Conservation (phyloP, 2,329 filamentous ascomycete species). For the Beauveria australis region DNA sequence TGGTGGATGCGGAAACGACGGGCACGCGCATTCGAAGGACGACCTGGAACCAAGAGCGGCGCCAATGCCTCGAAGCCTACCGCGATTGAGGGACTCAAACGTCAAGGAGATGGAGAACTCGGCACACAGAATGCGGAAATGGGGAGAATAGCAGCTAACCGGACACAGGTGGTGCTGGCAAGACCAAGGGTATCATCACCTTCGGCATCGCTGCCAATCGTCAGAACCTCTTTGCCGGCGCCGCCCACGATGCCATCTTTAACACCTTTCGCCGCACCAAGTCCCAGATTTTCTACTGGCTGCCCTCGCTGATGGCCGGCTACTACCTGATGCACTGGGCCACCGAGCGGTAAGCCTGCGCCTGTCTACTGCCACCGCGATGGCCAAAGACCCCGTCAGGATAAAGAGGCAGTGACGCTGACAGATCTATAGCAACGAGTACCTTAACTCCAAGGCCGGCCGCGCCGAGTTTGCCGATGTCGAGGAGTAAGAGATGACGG, state of each 20-base stretch:
- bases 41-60: neutral
- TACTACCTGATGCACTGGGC: conserved; percentile 91
- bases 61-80: neutral
- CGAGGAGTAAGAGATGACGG: conserved; percentile 27
- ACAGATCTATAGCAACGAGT: conserved; percentile 56
- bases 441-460: conserved; percentile 71
- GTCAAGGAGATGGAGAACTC: neutral
- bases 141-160: conserved; percentile 14
- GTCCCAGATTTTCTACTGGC: conserved; percentile 81
- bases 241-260: conserved; percentile 77
- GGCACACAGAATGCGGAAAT: conserved; percentile 15
- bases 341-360: conserved; percentile 61
- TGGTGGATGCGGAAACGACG: neutral
- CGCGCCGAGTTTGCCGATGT: conserved; percentile 43
- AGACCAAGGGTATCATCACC: conserved; percentile 55
- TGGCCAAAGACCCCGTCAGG: neutral
- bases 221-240: conserved; percentile 77
- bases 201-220: conserved; percentile 82
- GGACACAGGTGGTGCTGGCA: conserved; percentile 39
- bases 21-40: neutral
- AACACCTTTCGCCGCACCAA: conserved; percentile 86
- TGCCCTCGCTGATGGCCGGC: conserved; percentile 66
- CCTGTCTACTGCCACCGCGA: no score
- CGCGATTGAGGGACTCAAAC: neutral
- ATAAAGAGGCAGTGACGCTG: conserved; percentile 6